A percentile compares a stretch with the other conserved stretches of the same genome.
Evolutionary conservation across 2,329 filamentous ascomycete species (phyloP).

Genomic region (Colletotrichum sp.): DNA sequence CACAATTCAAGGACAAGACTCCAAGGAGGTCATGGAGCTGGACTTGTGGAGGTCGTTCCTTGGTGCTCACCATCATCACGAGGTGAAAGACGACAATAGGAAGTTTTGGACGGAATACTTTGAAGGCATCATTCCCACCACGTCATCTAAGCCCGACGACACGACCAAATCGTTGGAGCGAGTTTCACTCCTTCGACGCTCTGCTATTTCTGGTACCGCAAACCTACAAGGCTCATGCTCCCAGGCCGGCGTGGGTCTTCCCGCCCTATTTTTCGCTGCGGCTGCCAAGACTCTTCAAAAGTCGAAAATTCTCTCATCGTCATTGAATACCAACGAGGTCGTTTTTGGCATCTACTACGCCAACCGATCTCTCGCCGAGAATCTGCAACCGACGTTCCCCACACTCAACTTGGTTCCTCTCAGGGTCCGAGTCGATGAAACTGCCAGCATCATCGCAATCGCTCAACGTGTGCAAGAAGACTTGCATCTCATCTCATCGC

Average conservation of each 20-base stretch:
- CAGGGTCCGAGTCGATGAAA: constrained; percentile 47
- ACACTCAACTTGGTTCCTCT: constrained; percentile 83
- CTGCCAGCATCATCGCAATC: constrained; percentile 45
- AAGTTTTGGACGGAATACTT: constrained; percentile 23
- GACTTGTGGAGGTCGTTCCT: not conserved
- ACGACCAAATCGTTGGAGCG: constrained; percentile 30
- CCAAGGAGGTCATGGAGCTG: not conserved
- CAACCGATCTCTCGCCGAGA: constrained; percentile 66
- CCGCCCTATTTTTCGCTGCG: constrained; percentile 77
- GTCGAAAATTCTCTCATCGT: not conserved
- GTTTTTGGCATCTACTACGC: constrained; percentile 84
- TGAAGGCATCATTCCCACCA: constrained; percentile 27
- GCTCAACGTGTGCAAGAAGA: constrained; percentile 72
- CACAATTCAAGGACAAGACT: not conserved
- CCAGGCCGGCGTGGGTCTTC: constrained; percentile 64
- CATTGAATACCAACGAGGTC: constrained; percentile 41
- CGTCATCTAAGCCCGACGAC: constrained; percentile 13
- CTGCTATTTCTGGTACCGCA: constrained; percentile 45
- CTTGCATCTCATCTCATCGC: constrained; percentile 63
- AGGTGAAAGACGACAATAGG: not conserved
- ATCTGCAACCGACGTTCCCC: constrained; percentile 61
- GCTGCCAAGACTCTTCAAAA: constrained; percentile 54
- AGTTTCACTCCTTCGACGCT: constrained; percentile 46
- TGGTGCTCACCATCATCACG: not conserved
- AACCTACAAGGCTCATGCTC: constrained; percentile 39